Evolutionary conservation across 2,329 filamentous ascomycete genomes (phyloP), one percentile per base, ranked within the genome.

Genomic region (Trichoderma oligosporum): DNA sequence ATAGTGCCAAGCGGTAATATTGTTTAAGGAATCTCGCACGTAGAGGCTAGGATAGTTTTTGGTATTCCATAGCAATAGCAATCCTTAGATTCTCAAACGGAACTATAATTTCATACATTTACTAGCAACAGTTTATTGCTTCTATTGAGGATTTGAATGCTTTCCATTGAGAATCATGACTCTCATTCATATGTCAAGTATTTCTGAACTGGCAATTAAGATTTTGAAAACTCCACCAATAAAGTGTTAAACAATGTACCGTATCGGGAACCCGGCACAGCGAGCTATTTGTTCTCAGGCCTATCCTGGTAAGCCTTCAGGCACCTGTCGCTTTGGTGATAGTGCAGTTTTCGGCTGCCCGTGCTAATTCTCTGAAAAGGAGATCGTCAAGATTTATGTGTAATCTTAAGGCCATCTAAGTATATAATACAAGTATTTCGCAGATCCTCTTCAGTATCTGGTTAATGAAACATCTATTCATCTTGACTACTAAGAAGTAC

Each of bases 261-360:
- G 11, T 36, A 29, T 27, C 51, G 51, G 51, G 39, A 27, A 45
- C 35, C 29, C 51, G 51, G 51, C 51, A 54, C 51, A n/a, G n/a
- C 39, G 51, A 38, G 35, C 39, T 27, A 18, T 44, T 39, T 54
- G 14, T 39, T 20, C 22, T 54, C 29, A 54, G 22, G 35, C 18
- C 22, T 31, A 54, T 27, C 51, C 51, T n/a, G 20, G 51, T 25
- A 20, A 11, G 51, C 20, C 18, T 25, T 54, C 14, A 11, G 4
- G 51, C 45, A 54, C 51, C 51, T 54, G 51, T 54, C 51, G 11
- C 35, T 54, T 45, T 36, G 4, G 51, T 45, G 24, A 35, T 54
- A 54, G 51, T 54, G 39, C 51, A 8, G 24, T 24, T 22, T 27
- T 20, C 9, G 9, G 33, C 51, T 54, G 16, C n/a, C n/a, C n/a